Evolutionary conservation across 345 rosid genomes (phyloP).

Genomic region (Citrus glauca): DNA sequence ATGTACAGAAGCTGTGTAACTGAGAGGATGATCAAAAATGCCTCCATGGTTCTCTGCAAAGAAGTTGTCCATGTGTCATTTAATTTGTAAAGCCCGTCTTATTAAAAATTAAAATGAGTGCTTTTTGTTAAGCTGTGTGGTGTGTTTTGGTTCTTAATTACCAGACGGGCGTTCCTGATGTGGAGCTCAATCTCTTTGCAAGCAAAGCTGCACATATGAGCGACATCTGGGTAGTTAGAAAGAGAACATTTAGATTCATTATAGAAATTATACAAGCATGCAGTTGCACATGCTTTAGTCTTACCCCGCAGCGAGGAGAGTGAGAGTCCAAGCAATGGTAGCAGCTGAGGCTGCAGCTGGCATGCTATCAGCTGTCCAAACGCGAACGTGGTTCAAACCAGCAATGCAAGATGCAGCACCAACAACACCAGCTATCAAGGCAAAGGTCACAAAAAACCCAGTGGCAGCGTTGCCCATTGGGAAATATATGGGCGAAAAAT

Average conservation of each 20-base stretch:
- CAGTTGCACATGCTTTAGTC: neutral
- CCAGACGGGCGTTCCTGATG: conserved; percentile 72
- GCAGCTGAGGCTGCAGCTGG: conserved; percentile 77
- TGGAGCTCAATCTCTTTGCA: conserved; percentile 85
- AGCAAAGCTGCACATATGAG: conserved; percentile 53
- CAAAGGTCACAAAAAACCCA: conserved; percentile 79
- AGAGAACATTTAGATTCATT: neutral
- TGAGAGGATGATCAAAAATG: conserved; percentile 78
- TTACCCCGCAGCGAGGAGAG: conserved; percentile 90
- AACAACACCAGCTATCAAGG: conserved; percentile 81
- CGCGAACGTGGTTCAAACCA: conserved; percentile 64
- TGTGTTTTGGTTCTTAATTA: conserved; percentile 22
- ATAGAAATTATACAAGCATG: neutral
- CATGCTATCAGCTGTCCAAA: conserved; percentile 53
- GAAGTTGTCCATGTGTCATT: neutral
- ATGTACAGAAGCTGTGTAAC: conserved; percentile 78
- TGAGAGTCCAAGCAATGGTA: conserved; percentile 81
- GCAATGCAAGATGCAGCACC: conserved; percentile 75
- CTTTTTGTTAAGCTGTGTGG: neutral
- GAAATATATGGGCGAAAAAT: conserved; percentile 86
- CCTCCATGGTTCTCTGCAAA: conserved; percentile 97
- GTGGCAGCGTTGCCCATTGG: conserved; percentile 98
- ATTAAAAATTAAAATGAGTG: neutral
- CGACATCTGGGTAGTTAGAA: conserved; percentile 6
- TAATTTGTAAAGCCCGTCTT: neutral